A percentile compares a stretch with the other conserved stretches of the same genome.
These are phyloP conservation scores for Pseudonitzschia multistriata DNA, from an alignment of 108 stramenopile genomes.

Conservation along the genomic window DNA sequence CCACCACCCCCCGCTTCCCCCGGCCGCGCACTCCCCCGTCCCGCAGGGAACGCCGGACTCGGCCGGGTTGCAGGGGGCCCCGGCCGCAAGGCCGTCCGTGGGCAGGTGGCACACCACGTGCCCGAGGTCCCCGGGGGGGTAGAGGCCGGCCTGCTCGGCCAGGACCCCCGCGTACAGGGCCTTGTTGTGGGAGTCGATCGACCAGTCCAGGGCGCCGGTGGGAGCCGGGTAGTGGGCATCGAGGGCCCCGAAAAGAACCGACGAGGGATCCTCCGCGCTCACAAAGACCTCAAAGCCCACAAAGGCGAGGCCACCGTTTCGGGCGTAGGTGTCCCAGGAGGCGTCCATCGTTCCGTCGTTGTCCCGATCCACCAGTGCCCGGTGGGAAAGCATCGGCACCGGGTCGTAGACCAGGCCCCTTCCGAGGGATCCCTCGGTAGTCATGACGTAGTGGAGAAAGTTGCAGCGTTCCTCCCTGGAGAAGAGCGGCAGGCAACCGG, in stretches of 20 bases:
- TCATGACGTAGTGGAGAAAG: neutral
- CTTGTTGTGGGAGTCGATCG: neutral
- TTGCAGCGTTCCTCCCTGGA: slow-evolving; percentile 3
- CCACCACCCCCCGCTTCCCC: too few relatives aligned
- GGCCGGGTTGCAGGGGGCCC: neutral
- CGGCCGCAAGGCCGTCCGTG: neutral
- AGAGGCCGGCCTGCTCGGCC: neutral
- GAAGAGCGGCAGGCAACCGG: neutral
- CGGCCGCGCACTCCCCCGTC: too few relatives aligned
- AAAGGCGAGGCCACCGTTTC: slow-evolving; percentile 1
- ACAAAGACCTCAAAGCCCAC: neutral
- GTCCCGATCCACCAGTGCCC: neutral
- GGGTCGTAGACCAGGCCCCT: slow-evolving; percentile 1
- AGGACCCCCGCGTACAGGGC: neutral
- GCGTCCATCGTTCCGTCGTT: neutral
- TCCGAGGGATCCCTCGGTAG: neutral
- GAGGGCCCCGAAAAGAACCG: neutral
- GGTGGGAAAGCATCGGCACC: neutral
- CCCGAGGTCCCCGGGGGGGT: neutral
- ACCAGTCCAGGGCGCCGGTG: neutral
- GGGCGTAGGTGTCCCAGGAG: neutral
- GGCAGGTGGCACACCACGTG: neutral
- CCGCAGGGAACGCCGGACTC: neutral
- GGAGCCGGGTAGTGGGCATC: neutral
- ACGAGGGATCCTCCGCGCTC: neutral